phyloP scores from a whole-genome alignment of 352 stramenopile genomes.

The Phytopythium helicoides region DNA sequence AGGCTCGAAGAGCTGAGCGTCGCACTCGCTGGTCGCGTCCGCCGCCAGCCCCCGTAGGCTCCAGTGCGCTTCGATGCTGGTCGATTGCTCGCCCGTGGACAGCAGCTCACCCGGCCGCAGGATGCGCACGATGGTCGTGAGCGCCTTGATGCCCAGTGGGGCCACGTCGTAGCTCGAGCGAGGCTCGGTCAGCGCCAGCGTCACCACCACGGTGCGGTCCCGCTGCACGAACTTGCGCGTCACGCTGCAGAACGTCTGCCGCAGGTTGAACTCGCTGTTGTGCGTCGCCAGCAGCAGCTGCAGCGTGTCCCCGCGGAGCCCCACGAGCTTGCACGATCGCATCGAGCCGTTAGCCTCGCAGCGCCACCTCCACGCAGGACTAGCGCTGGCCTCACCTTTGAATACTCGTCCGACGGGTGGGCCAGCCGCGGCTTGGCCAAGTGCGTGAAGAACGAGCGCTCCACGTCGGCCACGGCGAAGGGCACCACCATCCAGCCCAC shows the following conservation, averaged over 20 bases:
- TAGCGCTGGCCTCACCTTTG: background rate
- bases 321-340: background rate
- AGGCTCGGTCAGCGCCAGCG: background rate
- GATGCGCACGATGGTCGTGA: background rate
- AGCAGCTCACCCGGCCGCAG: background rate
- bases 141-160: background rate
- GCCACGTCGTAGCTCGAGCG: background rate
- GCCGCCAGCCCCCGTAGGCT: background rate
- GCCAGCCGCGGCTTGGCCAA: too few relatives aligned
- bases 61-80: background rate
- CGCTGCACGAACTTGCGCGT: slow-evolving; percentile 4
- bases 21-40: background rate
- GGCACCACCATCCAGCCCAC: too few relatives aligned
- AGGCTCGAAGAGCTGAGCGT: background rate
- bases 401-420: too few relatives aligned
- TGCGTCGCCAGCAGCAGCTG: background rate
- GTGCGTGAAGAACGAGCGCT: too few relatives aligned
- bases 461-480: too few relatives aligned
- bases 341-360: background rate
- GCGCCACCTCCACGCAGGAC: background rate
- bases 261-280: background rate
- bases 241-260: background rate
- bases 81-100: background rate
- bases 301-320: background rate
- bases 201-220: slow-evolving; percentile 1